These are phyloP conservation scores for Sordariomycetes sp. DNA, from an alignment of 2,329 filamentous ascomycete genomes.

Conservation along the genomic window DNA sequence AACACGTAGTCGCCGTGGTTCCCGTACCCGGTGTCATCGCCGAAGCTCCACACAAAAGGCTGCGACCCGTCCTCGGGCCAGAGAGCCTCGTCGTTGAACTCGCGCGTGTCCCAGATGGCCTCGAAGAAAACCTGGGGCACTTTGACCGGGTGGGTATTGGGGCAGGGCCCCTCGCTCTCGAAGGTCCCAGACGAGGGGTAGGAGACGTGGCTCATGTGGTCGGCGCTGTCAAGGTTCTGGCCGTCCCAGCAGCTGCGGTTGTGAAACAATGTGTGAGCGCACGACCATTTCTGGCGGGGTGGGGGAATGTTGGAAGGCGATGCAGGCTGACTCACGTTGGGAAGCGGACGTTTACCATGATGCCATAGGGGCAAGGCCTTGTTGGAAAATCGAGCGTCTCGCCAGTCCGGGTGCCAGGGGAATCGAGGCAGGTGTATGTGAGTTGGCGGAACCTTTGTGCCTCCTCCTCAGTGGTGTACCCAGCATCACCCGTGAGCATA, in stretches of 20 bases:
- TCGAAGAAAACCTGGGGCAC: constrained; percentile 8
- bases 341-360: constrained; percentile 42
- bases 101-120: constrained; percentile 7
- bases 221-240: constrained; percentile 31
- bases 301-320: constrained; percentile 10
- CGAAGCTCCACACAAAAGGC: constrained; percentile 7
- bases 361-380: constrained; percentile 35
- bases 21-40: constrained; percentile 11
- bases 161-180: constrained; percentile 4
- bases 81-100: constrained; percentile 6
- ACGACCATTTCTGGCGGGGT: neutral
- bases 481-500: constrained; percentile 33
- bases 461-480: neutral
- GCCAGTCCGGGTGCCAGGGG: constrained; percentile 5
- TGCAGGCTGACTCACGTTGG: constrained; percentile 20
- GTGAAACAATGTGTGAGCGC: neutral
- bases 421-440: no score
- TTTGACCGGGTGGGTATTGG: constrained; percentile 6
- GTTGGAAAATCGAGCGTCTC: constrained; percentile 30
- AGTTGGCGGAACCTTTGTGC: no score
- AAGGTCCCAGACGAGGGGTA: constrained; percentile 4
- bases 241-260: constrained; percentile 44
- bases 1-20: constrained; percentile 22
- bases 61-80: constrained; percentile 4
- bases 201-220: constrained; percentile 31